These are phyloP conservation scores for Gamarada debralockiae DNA, from an alignment of 495 filamentous ascomycete species.

Conservation along the genomic window DNA sequence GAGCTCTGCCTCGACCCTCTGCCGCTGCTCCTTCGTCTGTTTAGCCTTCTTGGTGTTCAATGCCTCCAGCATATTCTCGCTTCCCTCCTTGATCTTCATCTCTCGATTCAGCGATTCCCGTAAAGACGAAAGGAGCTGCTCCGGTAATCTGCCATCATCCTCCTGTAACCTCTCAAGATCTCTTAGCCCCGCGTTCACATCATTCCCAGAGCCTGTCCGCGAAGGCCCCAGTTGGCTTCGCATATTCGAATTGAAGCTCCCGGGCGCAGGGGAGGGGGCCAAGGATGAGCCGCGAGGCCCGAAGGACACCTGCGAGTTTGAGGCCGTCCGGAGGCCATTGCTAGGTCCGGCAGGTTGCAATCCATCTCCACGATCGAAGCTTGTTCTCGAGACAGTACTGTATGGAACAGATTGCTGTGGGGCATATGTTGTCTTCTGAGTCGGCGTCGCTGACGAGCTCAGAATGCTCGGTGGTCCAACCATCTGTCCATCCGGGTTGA, in stretches of 20 bases:
- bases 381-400: constrained; percentile 25
- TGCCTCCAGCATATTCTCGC: constrained; percentile 95
- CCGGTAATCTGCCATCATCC: constrained; percentile 58
- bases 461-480: constrained; percentile 54
- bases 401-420: constrained; percentile 46
- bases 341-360: constrained; percentile 43
- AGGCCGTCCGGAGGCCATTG: constrained; percentile 44
- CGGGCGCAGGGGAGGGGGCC: constrained; percentile 68
- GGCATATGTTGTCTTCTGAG: constrained; percentile 61
- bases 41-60: constrained; percentile 93
- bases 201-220: constrained; percentile 63
- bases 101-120: constrained; percentile 86
- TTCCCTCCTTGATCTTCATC: constrained; percentile 94
- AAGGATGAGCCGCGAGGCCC: constrained; percentile 60
- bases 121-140: constrained; percentile 69
- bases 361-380: constrained; percentile 28
- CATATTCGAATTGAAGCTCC: constrained; percentile 82
- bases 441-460: constrained; percentile 64
- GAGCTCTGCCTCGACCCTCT: constrained; percentile 84
- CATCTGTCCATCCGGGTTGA: constrained; percentile 39
- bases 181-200: constrained; percentile 44
- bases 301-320: constrained; percentile 57
- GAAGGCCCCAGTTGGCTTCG: constrained; percentile 69
- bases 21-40: constrained; percentile 86
- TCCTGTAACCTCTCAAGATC: constrained; percentile 59